Conservation (phyloP, 2,329 filamentous ascomycete species). For the Neofusicoccum umdonicola region DNA sequence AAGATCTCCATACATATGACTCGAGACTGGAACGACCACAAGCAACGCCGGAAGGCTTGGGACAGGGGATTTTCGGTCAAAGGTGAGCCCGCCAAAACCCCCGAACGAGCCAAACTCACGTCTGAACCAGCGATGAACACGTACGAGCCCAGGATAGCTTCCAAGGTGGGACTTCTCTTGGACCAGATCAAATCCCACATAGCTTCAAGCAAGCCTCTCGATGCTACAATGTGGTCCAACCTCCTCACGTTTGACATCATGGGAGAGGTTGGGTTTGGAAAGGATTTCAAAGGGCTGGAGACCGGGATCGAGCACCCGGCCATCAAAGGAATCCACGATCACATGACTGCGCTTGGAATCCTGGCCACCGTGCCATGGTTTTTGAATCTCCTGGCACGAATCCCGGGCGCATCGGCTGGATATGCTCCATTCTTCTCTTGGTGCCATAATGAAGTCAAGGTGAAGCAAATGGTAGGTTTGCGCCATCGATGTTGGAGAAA, state of each 20-base stretch:
- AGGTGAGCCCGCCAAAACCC: not conserved
- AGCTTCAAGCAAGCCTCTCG: slow-evolving; percentile 18
- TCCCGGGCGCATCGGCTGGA: slow-evolving; percentile 30
- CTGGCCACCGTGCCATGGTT: slow-evolving; percentile 38
- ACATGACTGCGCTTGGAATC: slow-evolving; percentile 35
- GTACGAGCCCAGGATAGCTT: slow-evolving; percentile 35
- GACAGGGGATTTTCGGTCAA: slow-evolving; percentile 33
- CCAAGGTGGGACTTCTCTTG: slow-evolving; percentile 29
- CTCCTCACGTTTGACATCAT: slow-evolving; percentile 51
- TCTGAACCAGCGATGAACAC: slow-evolving; percentile 28
- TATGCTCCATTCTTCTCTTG: slow-evolving; percentile 32
- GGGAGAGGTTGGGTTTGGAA: slow-evolving; percentile 45
- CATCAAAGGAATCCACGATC: slow-evolving; percentile 35
- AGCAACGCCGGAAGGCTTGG: slow-evolving; percentile 31
- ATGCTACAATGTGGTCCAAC: slow-evolving; percentile 34
- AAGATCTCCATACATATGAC: slow-evolving; percentile 28
- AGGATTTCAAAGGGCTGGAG: slow-evolving; percentile 39
- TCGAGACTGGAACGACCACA: slow-evolving; percentile 31
- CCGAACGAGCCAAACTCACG: not conserved
- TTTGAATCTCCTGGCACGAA: slow-evolving; percentile 28
- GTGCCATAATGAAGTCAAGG: slow-evolving; percentile 28
- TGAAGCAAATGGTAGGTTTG: slow-evolving; percentile 30
- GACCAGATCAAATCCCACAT: slow-evolving; percentile 26
- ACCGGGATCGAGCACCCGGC: slow-evolving; percentile 28
- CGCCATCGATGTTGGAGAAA: not conserved